Evolutionary conservation across 1,284 basidiomycete genomes (phyloP), one percentile per base, ranked within the genome.

Genomic region (Cutaneotrichosporon cavernicola): DNA sequence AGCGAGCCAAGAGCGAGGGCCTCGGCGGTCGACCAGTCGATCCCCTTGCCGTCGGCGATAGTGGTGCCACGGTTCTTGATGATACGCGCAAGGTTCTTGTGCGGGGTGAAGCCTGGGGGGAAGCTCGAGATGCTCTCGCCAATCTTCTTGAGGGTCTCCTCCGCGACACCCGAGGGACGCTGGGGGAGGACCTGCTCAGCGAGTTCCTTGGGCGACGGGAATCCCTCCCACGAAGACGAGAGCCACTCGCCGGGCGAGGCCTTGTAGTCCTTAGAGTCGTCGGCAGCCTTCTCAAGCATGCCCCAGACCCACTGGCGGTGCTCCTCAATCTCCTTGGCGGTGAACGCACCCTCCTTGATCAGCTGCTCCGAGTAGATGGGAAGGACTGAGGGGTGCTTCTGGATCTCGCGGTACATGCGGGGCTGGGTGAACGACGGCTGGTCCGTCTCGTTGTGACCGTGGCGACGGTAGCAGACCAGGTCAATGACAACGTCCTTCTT

Each of bases 241-340:
- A 99, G 88, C 97, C 97, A 99, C 80, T 99, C 97, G 76, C 92
- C 90, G 72, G 87, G 86, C 9, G 91, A 90, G 32, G 96, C 91
- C 60, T 92, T 88, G 81, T 99, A 99, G 78, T 95, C 92, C 84
- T 98, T 97, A 32, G 91, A 86, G 47, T 87, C 93, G 53, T 87
- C 89, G 31, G 90, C 88, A 16, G 96, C 93, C 82, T 90, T 94
- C 82, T 99, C 96, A 65, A 99, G 86, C 90, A 95, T 94, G 53
- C 92, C 90, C 95, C 93, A 97, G 1, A 99, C 97, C 97, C 97
- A 99, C 79, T 91, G 92, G 85, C 92, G 92, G 85, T 99, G 97
- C 79, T 98, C 94, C 78, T 97, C 94, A 66, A 98, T 94, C 79
- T 99, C 94, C 81, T 91, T 89, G 80, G 95, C 89, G 53, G 93